Evolutionary conservation across 148 eudicot genomes (phyloP).

Genomic region (Polygonum maritimum): DNA sequence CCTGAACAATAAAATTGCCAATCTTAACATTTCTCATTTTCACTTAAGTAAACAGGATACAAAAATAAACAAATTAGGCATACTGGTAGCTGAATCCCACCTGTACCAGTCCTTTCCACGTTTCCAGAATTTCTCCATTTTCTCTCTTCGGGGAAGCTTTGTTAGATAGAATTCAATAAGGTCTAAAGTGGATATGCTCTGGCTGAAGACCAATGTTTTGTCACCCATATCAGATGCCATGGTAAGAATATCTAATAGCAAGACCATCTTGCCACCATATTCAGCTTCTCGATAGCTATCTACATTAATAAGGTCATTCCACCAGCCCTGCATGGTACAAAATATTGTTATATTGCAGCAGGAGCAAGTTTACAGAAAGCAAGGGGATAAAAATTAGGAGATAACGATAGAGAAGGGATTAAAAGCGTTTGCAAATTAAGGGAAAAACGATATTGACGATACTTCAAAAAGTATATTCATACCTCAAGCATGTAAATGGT

Average conservation of each 20-base stretch:
- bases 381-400: background rate
- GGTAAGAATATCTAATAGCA: constrained; percentile 75
- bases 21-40: background rate
- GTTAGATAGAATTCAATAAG: constrained; percentile 71
- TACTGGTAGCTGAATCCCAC: constrained; percentile 25
- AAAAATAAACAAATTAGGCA: constrained; percentile 1
- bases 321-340: constrained; percentile 71
- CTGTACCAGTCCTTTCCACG: constrained; percentile 96
- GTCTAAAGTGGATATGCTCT: constrained; percentile 78
- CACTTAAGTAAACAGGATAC: background rate
- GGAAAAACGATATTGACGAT: background rate
- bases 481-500: constrained; percentile 68
- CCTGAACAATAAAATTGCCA: background rate
- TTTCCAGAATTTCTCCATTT: constrained; percentile 68
- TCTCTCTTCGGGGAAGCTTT: constrained; percentile 43
- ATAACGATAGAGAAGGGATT: background rate
- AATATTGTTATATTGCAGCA: background rate
- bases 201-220: constrained; percentile 88
- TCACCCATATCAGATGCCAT: constrained; percentile 69
- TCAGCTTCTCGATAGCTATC: constrained; percentile 50
- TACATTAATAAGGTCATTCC: constrained; percentile 63
- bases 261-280: constrained; percentile 93
- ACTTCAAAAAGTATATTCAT: constrained; percentile 2
- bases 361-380: background rate
- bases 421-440: background rate